Conservation (phyloP, 306 rosid species). For the Erythrophleum fordii region DNA sequence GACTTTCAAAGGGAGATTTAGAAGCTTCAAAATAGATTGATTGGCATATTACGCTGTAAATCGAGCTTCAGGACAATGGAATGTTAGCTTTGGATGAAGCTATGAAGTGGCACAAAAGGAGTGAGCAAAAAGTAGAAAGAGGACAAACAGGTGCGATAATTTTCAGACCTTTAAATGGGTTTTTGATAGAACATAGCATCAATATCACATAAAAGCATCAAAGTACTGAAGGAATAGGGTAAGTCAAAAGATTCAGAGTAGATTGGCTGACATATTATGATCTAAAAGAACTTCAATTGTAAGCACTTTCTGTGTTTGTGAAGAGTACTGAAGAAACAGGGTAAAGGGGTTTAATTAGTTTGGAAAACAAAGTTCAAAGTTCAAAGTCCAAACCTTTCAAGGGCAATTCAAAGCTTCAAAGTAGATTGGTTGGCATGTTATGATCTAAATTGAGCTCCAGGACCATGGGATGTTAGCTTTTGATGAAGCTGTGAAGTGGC, state of each 20-base stretch:
- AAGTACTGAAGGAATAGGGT: neutral
- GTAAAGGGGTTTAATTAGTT: conserved; percentile 5
- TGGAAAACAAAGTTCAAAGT: neutral
- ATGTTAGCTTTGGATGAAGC: conserved; percentile 32
- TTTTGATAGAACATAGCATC: conserved; percentile 14
- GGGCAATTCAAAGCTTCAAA: conserved; percentile 33
- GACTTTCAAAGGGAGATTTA: neutral
- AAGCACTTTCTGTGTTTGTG: neutral
- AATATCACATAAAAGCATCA: conserved; percentile 22
- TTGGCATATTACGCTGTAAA: neutral
- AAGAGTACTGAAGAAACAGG: neutral
- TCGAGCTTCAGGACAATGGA: neutral
- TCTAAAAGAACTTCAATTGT: neutral
- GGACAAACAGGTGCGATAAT: conserved; percentile 44
- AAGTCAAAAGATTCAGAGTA: neutral
- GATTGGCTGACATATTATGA: neutral
- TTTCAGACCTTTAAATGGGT: conserved; percentile 34
- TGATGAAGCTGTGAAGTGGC: conserved; percentile 42
- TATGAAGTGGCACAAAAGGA: conserved; percentile 40
- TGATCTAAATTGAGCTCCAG: conserved; percentile 3
- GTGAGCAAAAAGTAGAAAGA: conserved; percentile 27
- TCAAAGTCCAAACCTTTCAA: neutral
- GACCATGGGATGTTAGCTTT: conserved; percentile 14
- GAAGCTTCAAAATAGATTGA: conserved; percentile 25
- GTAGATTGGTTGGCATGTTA: neutral